These are phyloP conservation scores for Populus davidiana DNA, from an alignment of 345 rosid genomes.

Conservation along the genomic window DNA sequence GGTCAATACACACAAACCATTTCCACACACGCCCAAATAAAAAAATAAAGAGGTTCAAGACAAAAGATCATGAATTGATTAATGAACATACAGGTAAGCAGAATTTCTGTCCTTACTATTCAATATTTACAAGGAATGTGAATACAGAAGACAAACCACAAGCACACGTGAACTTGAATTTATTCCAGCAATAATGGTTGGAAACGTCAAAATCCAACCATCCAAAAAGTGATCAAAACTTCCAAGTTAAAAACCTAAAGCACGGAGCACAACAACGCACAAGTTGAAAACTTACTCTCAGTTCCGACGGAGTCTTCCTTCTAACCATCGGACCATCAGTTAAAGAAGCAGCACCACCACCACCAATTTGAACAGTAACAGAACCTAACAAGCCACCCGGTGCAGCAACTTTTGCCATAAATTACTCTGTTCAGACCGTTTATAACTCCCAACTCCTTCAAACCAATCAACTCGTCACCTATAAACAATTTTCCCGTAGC, in stretches of 20 bases:
- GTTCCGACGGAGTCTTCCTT: constrained; percentile 85
- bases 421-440: neutral
- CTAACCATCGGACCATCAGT: constrained; percentile 41
- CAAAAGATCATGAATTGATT: neutral
- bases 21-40: neutral
- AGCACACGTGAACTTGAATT: neutral
- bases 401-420: constrained; percentile 70
- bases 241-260: neutral
- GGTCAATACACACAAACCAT: neutral
- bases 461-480: constrained; percentile 18
- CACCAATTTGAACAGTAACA: constrained; percentile 44
- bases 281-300: constrained; percentile 42
- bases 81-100: neutral
- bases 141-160: neutral
- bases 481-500: neutral
- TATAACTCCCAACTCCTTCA: constrained; percentile 2
- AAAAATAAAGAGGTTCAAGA: neutral
- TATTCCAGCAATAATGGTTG: neutral
- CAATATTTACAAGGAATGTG: neutral
- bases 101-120: neutral
- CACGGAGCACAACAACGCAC: neutral
- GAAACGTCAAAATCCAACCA: neutral
- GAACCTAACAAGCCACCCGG: constrained; percentile 48
- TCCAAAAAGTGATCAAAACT: neutral
- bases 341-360: constrained; percentile 39